Base-by-base conservation (phyloP, 2,329 filamentous ascomycete genomes). In the Seiridium cupressi region DNA sequence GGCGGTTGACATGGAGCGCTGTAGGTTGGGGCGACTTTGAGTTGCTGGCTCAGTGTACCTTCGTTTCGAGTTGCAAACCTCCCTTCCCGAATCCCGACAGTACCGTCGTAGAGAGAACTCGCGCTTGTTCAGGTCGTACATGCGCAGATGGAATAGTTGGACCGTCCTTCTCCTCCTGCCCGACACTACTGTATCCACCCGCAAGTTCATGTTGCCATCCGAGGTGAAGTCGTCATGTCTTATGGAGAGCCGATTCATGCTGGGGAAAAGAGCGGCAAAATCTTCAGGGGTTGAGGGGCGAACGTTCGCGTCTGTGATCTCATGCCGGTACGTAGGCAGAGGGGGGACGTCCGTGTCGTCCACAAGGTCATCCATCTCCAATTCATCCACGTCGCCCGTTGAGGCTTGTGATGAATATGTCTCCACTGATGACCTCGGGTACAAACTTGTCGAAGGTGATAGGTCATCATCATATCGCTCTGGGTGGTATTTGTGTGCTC, bases 201-300 rank as follows among this genome's bases (percentile, higher is more conserved):
- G 89, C 60, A 99, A 82, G 72, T 98, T 98, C 92, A 97, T 96
- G 80, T 97, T 97, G 42, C 94, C 94, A 72, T 99, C 94, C 3
- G 89, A 77, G 0, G 93, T 95, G 54, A 91, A 87, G 75, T 97
- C 92, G 72, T 98, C 95, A 72, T 98, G 94, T 35, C 90, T 87
- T 70, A 99, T 92, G 42, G 86, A 86, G 57, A 98, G 79, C 59
- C 91, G 86, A 72, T 92, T 87, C 66, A 89, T 84, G 7, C 93
- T 96, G 9, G 95, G 94, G 73, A 97, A 99, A 57, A 96, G 84
- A 58, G 88, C 84, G 34, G 88, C 89, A 73, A 98, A 98, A 66
- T 93, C 89, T 61, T 89, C 82, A 3, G 94, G 90, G 1, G 89
- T 93, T 1, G 93, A 92, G 9, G 93, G 85, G 35, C 91, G 83